Evolutionary conservation across 2,329 filamentous ascomycete genomes (phyloP).

Genomic region (Lachnellula subtilissima): DNA sequence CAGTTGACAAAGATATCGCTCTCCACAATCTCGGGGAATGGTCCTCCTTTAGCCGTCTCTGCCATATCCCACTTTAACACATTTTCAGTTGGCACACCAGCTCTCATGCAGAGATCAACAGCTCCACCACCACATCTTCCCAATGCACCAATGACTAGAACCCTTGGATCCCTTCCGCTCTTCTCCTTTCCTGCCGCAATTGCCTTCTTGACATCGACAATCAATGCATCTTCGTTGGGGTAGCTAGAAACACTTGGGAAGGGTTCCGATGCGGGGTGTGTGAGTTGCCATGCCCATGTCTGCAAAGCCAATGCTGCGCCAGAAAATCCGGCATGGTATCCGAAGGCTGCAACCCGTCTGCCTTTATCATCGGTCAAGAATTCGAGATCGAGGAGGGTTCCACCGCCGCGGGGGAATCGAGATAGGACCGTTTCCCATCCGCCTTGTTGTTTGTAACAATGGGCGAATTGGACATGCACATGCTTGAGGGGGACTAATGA

Average conservation of each 20-base stretch:
- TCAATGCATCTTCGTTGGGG: slow-evolving; percentile 68
- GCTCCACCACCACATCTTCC: slow-evolving; percentile 82
- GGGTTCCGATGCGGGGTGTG: slow-evolving; percentile 59
- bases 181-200: slow-evolving; percentile 63
- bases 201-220: slow-evolving; percentile 67
- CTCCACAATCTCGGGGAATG: slow-evolving; percentile 73
- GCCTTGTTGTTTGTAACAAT: slow-evolving; percentile 72
- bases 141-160: slow-evolving; percentile 81
- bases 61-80: slow-evolving; percentile 70
- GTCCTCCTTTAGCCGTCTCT: slow-evolving; percentile 66
- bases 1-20: slow-evolving; percentile 75
- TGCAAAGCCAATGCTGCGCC: slow-evolving; percentile 67
- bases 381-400: slow-evolving; percentile 79
- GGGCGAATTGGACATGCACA: slow-evolving; percentile 66
- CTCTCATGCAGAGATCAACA: slow-evolving; percentile 70
- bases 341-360: slow-evolving; percentile 58
- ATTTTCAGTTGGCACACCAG: slow-evolving; percentile 64
- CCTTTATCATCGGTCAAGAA: slow-evolving; percentile 73
- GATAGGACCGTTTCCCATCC: slow-evolving; percentile 77
- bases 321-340: slow-evolving; percentile 71
- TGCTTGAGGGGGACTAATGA: slow-evolving; percentile 61
- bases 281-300: slow-evolving; percentile 79
- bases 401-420: slow-evolving; percentile 71
- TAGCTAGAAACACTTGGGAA: slow-evolving; percentile 65
- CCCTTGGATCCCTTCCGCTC: slow-evolving; percentile 62